Evolutionary conservation across 257 asterid genomes (phyloP).

Genomic region (Nemophila menziesii): DNA sequence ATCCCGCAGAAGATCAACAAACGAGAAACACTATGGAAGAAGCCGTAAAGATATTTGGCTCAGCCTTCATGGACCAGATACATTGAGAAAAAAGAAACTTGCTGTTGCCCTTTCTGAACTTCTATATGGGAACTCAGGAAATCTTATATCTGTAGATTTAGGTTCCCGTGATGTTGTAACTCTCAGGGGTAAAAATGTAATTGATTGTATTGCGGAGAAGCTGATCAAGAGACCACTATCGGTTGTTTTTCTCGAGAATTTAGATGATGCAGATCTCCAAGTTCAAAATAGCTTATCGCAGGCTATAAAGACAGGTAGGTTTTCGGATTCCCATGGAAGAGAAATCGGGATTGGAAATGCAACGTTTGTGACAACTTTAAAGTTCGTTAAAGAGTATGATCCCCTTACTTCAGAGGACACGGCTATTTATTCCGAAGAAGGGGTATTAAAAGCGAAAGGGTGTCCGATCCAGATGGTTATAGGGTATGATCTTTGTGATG

Average conservation of each 20-base stretch:
- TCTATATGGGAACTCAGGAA: constrained; percentile 41
- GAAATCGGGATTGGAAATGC: constrained; percentile 48
- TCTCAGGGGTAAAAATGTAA: constrained; percentile 47
- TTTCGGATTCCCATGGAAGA: constrained; percentile 53
- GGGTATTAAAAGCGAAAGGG: constrained; percentile 26
- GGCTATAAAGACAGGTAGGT: constrained; percentile 49
- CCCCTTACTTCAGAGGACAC: constrained; percentile 6
- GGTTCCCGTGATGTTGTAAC: constrained; percentile 29
- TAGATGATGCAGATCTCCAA: constrained; percentile 60
- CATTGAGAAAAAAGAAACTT: constrained; percentile 48
- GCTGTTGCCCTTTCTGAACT: constrained; percentile 50
- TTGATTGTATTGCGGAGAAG: constrained; percentile 62
- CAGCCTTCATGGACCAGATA: constrained; percentile 51
- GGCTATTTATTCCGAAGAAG: constrained; percentile 36
- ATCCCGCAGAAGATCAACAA: constrained; percentile 17
- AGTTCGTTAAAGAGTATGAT: constrained; percentile 10
- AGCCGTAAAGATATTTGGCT: constrained; percentile 56
- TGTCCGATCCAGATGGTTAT: constrained; percentile 38
- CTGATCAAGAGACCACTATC: constrained; percentile 45
- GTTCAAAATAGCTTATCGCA: constrained; percentile 50
- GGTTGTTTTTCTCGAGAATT: constrained; percentile 58
- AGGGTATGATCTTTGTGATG: constrained; percentile 58
- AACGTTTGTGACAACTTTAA: constrained; percentile 39
- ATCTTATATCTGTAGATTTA: constrained; percentile 46
- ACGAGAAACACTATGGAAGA: constrained; percentile 11